phyloP scores from a whole-genome alignment of 305 asterid species.

The Solanum chacoense region DNA sequence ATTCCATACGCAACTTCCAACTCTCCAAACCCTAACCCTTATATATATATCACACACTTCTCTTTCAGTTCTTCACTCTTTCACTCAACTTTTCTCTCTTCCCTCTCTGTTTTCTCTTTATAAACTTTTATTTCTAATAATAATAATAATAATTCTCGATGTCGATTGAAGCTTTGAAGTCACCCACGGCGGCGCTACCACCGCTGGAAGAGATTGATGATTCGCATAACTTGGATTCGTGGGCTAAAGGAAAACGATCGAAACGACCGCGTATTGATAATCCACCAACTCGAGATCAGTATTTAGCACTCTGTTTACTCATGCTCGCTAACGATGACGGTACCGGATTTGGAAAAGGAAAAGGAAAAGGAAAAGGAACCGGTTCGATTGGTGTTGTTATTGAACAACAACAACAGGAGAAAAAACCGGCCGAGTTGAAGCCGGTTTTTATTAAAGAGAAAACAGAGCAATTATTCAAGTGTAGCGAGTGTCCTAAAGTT shows the following conservation, averaged over 20 bases:
- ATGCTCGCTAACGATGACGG: conserved; percentile 9
- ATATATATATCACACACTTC: not conserved
- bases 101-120: not conserved
- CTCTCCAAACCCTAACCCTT: not conserved
- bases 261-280: not conserved
- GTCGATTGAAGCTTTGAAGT: conserved; percentile 10
- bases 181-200: conserved; percentile 1
- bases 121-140: not conserved
- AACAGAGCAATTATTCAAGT: conserved; percentile 22
- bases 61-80: conserved; percentile 4
- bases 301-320: conserved; percentile 5
- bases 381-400: not conserved
- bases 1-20: conserved; percentile 16
- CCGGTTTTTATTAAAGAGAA: not conserved
- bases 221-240: not conserved
- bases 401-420: not conserved
- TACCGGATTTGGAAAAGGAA: not conserved
- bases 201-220: not conserved
- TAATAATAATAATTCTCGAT: not conserved
- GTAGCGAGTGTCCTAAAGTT: conserved; percentile 46
- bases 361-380: not conserved
- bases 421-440: too few relatives aligned
- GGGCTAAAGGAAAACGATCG: not conserved
- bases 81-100: not conserved
- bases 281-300: conserved; percentile 4